Conservation (phyloP, 2,329 filamentous ascomycete species). For the Graphiopsis chlorocephala region DNA sequence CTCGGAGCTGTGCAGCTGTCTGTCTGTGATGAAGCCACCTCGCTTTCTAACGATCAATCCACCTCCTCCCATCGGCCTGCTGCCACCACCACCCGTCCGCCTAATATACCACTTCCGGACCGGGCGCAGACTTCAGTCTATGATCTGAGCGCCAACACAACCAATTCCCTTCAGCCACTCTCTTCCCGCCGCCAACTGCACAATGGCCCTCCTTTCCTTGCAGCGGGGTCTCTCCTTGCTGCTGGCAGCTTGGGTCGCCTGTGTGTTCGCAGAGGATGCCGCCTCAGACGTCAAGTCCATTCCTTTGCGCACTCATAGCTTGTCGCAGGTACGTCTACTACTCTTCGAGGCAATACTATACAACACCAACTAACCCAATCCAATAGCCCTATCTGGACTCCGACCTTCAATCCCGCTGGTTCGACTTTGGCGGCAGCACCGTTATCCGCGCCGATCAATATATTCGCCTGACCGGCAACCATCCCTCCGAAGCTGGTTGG, state of each 20-base stretch:
- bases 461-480: conserved; percentile 86
- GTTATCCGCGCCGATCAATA: conserved; percentile 77
- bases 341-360: background rate
- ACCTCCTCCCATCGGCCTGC: background rate
- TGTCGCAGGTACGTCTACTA: conserved; percentile 26
- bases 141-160: background rate
- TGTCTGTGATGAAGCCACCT: conserved; percentile 6
- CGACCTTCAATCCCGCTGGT: conserved; percentile 98
- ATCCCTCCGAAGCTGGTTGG: conserved; percentile 87
- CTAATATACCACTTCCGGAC: background rate
- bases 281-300: conserved; percentile 35
- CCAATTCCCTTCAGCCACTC: conserved; percentile 11
- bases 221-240: conserved; percentile 23
- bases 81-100: conserved; percentile 2
- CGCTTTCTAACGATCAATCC: background rate
- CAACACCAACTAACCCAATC: background rate
- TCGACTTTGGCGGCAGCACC: conserved; percentile 95
- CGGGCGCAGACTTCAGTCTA: background rate
- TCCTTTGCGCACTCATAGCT: conserved; percentile 35
- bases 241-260: conserved; percentile 32
- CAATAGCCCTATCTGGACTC: conserved; percentile 89
- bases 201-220: conserved; percentile 18
- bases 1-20: background rate
- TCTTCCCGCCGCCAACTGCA: background rate
- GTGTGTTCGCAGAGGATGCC: conserved; percentile 21